phyloP scores from a whole-genome alignment of 129 eudicot species.

The Centrapalus pauciflorus region DNA sequence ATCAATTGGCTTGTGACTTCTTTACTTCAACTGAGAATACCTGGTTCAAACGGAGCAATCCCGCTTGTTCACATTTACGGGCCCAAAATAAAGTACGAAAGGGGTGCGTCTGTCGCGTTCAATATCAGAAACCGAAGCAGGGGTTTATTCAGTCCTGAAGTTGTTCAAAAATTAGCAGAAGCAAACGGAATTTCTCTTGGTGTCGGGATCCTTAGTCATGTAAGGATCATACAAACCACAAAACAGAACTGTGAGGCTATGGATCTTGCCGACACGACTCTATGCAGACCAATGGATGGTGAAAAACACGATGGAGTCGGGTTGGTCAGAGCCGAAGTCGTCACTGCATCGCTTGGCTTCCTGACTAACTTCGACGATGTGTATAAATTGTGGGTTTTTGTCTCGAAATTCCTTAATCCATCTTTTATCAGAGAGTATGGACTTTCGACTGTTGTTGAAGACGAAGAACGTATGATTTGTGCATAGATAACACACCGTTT shows the following conservation, averaged over 20 bases:
- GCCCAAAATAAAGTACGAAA: conserved; percentile 54
- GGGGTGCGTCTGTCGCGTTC: conserved; percentile 59
- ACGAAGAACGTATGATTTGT: conserved; percentile 23
- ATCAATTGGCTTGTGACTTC: conserved; percentile 61
- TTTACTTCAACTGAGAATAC: conserved; percentile 43
- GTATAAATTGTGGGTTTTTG: conserved; percentile 61
- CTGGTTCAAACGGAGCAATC: conserved; percentile 29
- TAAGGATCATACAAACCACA: conserved; percentile 27
- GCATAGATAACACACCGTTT: conserved; percentile 22
- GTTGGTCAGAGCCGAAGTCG: conserved; percentile 55
- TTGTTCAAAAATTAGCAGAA: conserved; percentile 61
- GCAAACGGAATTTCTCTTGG: conserved; percentile 59
- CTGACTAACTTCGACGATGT: conserved; percentile 62
- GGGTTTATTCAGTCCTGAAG: conserved; percentile 50
- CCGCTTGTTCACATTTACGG: conserved; percentile 60
- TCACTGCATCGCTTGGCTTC: conserved; percentile 66
- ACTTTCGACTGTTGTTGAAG: conserved; percentile 39
- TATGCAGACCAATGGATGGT: conserved; percentile 50
- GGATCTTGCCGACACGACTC: conserved; percentile 35
- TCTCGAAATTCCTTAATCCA: conserved; percentile 55
- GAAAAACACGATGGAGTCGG: conserved; percentile 33
- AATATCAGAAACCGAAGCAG: conserved; percentile 48
- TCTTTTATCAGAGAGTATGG: conserved; percentile 41
- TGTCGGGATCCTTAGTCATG: conserved; percentile 61
- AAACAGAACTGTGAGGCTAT: conserved; percentile 20